Evolutionary conservation across 306 rosid species (phyloP).

Genomic region (Quercus bicolor): DNA sequence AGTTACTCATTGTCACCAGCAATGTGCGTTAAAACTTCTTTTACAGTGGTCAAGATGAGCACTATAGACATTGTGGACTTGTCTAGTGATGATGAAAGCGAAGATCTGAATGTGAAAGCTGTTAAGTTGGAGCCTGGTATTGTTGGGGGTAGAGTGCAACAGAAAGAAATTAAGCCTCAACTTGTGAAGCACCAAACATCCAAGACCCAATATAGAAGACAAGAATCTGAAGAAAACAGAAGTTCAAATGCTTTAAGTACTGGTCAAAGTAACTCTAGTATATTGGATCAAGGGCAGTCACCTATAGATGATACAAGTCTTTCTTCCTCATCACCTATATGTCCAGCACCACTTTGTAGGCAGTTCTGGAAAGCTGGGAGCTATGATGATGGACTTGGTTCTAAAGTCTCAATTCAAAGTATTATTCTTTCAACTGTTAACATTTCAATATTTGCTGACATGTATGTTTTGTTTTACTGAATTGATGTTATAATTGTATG

Average conservation of each 20-base stretch:
- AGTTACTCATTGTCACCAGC: constrained; percentile 8
- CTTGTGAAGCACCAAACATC: constrained; percentile 20
- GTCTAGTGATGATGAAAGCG: constrained; percentile 70
- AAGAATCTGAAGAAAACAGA: constrained; percentile 48
- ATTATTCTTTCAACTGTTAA: constrained; percentile 19
- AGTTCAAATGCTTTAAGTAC: constrained; percentile 53
- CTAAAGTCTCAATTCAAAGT: constrained; percentile 66
- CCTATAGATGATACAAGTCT: constrained; percentile 58
- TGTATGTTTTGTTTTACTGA: constrained; percentile 5
- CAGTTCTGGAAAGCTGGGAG: constrained; percentile 97
- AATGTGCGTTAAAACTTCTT: constrained; percentile 18
- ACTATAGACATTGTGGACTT: constrained; percentile 56
- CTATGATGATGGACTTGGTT: constrained; percentile 45
- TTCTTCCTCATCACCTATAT: constrained; percentile 44
- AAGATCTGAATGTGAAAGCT: constrained; percentile 29
- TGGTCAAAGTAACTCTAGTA: constrained; percentile 57
- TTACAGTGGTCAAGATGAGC: constrained; percentile 48
- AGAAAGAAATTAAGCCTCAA: constrained; percentile 14
- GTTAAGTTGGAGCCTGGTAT: constrained; percentile 51
- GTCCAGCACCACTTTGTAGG: constrained; percentile 66
- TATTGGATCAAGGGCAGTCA: constrained; percentile 62
- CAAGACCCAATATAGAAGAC: constrained; percentile 17
- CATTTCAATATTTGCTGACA: constrained; percentile 13
- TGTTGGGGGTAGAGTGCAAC: constrained; percentile 20
- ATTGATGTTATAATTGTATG: background rate